phyloP scores from a whole-genome alignment of 495 filamentous ascomycete species.

The Xylaria palmicola region DNA sequence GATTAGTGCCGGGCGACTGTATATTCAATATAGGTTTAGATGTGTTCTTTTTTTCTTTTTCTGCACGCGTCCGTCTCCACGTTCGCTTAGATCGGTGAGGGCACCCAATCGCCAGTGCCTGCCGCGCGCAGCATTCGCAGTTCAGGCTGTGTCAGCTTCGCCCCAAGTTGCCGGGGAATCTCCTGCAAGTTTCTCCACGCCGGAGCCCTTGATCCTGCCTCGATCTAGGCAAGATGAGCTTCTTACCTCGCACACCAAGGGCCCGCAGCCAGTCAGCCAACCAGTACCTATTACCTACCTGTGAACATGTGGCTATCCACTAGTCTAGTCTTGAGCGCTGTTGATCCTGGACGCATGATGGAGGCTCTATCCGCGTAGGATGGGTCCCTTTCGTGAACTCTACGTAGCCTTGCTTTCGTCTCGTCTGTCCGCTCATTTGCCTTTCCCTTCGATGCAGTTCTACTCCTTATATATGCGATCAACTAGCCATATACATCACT shows the following conservation, averaged over 20 bases:
- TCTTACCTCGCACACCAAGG: not conserved
- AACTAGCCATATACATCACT: too few relatives aligned
- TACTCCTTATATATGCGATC: too few relatives aligned
- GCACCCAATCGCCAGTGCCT: not conserved
- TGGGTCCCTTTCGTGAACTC: too few relatives aligned
- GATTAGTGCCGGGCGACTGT: not conserved
- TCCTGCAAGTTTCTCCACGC: slow-evolving; percentile 3
- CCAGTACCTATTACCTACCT: too few relatives aligned
- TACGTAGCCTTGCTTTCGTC: too few relatives aligned
- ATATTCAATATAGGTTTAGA: not conserved
- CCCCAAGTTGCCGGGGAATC: not conserved
- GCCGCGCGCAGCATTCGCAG: not conserved
- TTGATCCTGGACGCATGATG: not conserved
- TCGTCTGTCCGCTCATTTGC: not conserved
- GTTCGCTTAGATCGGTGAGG: not conserved
- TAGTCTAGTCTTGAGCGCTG: not conserved
- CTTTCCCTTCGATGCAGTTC: not conserved
- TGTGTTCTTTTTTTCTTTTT: slow-evolving; percentile 4
- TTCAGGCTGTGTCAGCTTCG: not conserved
- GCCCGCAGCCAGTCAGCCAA: not conserved
- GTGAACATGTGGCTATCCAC: too few relatives aligned
- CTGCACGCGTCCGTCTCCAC: not conserved
- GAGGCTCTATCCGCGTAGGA: too few relatives aligned
- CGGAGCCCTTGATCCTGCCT: not conserved
- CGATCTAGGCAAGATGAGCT: not conserved